Base-by-base conservation (phyloP, 2,329 filamentous ascomycete genomes). In the Cladophialophora psammophila region DNA sequence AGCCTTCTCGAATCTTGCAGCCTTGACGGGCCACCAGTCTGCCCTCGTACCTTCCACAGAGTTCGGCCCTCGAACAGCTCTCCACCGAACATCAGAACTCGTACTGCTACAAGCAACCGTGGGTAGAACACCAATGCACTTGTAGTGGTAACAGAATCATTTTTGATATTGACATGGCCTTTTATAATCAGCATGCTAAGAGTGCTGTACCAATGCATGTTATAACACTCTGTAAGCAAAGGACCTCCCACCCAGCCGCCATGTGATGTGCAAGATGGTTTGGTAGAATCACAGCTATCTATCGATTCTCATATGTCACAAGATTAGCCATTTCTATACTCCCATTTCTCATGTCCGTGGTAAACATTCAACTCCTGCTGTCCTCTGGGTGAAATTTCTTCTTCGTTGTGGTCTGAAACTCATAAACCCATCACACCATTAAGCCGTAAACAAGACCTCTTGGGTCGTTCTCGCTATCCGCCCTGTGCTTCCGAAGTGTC, bases 351-450 rank as follows among this genome's bases (percentile, higher is more conserved):
- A 15, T 18, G 8, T 10, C 32, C 50, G 5, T 42, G 18, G 5
- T 10, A 40, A 18, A 54, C 34, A 55, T 60, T 55, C 53, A 54
- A 63, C 34, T 50, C 53, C 54, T 55, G 26, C 20, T 55, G 53
- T n/a, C 52, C 45, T 7, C 36, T 52, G 62, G 64, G 42, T 32
- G 32, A 56, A 48, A 31, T 42, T 63, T 63, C 36, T 58, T 36
- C 54, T 53, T 66, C 64, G 13, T 66, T 42, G 54, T 54, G 45
- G 59, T 60, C 48, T 40, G 59, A 63, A 63, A 57, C 15, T 63
- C 64, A 55, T 63, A 36, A 67, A 67, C 42, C 65, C 65, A 53
- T 67, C 36, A 55, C 59, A 15, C 53, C 59, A 50, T 66, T 54
- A 56, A 56, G 36, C 65, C 54, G 15, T 53, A 20, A 54, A 10